Base-by-base conservation (phyloP, 768 basidiomycete genomes). In the Wakefieldia striispora region DNA sequence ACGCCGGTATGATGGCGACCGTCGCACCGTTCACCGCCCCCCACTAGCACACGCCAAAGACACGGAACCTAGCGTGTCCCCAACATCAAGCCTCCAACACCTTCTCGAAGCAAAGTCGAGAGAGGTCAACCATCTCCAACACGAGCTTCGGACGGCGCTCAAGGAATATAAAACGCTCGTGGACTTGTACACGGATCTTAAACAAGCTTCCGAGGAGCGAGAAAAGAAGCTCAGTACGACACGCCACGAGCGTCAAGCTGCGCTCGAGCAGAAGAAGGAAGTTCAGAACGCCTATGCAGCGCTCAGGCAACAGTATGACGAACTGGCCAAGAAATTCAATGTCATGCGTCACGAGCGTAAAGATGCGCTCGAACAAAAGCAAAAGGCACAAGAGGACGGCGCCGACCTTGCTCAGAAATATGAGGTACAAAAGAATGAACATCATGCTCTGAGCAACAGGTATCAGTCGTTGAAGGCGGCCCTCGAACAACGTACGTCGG, bases 401-500 rank as follows among this genome's bases (percentile, higher is more conserved):
- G 9, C 24, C 6, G 12, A 35, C 13, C 54, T 61, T 29, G 48
- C n/a, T 26, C 35, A 57, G 27, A 43, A 44, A 33, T 51, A 43
- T 2, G 52, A 61, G 27, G 12, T 48, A 16, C 56, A 54, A n/a
- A 53, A 34, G 39, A 52, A 49, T 21, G 60, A 52, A 27, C 46
- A 64, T 45, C 38, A 19, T 29, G 16, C 39, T 12, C 40, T 62
- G 16, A 42, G 16, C 12, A 42, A 37, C 45, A 49, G 43, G 45
- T 40, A 47, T 17, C 44, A 50, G 23, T 61, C 60, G 11, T 35
- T 58, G 17, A 55, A 44, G 29, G 48, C 54, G 39, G 47, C 72
- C 26, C 66, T 79, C 45, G 64, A 72, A 6, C 56, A 67, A 23
- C 71, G 75, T 47, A 74, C 72, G 6, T 55, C 65, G 38, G 75